Evolutionary conservation across 2,329 filamentous ascomycete genomes (phyloP), one percentile per base, ranked within the genome.

Genomic region (Nemania abortiva): DNA sequence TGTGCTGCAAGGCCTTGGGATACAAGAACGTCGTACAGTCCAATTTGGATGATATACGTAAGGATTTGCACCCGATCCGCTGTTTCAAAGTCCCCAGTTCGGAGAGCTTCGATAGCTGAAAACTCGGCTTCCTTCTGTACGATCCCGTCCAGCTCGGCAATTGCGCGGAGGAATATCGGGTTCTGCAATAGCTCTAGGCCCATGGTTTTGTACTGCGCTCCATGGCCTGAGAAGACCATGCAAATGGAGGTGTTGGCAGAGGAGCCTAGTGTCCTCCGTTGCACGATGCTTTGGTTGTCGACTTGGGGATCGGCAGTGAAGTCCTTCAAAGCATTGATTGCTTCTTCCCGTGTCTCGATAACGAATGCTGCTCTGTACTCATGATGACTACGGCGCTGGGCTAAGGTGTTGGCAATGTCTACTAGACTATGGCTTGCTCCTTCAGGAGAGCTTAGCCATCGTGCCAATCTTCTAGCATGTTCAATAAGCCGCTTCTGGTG

Each of bases 141-240:
- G 3, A 76, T 55, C 5, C 37, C 24, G 29, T 82, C 80, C 5
- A 81, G 27, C 18, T 22, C 20, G 5, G 42, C 42, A 18, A 82
- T 50, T 1, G 77, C 60, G 18, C 74, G 31, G 7, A 39, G 47
- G 69, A 81, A 81, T 2, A 74, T 55, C 7, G 71, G 53, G n/a
- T 74, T 68, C 1, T 72, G 45, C 20, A 83, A 49, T 0, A 84
- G 75, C 34, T 81, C 78, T 9, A 75, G 74, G 7, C 81, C 81
- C 82, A 84, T 84, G 2, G 76, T 76, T 0, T 70, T 60, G 79
- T 80, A 84, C 56, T 84, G 82, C 1, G 81, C 81, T 31, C 82
- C 82, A 55, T 84, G 82, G 0, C 82, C 82, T 0, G 81, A 82
- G 69, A 83, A 83, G 0, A 84, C 76, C 67, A 27, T 63, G 71